phyloP scores from a whole-genome alignment of 768 basidiomycete species.

The Tulasnella sp. region DNA sequence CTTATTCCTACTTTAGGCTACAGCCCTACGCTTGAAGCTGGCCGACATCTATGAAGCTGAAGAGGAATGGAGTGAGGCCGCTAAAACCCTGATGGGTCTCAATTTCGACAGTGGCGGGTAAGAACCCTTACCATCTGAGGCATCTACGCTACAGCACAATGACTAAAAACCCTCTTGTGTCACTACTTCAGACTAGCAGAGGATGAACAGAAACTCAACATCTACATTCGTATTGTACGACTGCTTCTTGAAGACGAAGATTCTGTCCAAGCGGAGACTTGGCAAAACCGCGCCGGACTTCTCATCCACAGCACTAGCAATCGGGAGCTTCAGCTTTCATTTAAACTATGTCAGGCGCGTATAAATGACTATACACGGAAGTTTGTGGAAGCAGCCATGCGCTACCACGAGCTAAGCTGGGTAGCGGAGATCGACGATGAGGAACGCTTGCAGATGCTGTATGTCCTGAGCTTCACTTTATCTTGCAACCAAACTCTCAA shows the following conservation, averaged over 20 bases:
- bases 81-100: slow-evolving; percentile 82
- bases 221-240: slow-evolving; percentile 91
- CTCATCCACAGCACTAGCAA: slow-evolving; percentile 72
- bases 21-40: slow-evolving; percentile 73
- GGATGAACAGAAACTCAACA: slow-evolving; percentile 77
- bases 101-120: slow-evolving; percentile 85
- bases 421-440: slow-evolving; percentile 87
- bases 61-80: slow-evolving; percentile 91
- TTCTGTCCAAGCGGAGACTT: slow-evolving; percentile 94
- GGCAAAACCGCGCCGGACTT: slow-evolving; percentile 90
- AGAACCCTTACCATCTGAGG: slow-evolving; percentile 15
- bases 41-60: slow-evolving; percentile 80
- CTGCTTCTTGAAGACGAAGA: slow-evolving; percentile 93
- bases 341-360: slow-evolving; percentile 89
- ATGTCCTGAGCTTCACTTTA: slow-evolving; percentile 24
- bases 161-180: neutral
- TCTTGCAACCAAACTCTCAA: neutral
- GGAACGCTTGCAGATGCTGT: slow-evolving; percentile 86
- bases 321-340: slow-evolving; percentile 67
- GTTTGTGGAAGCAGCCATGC: slow-evolving; percentile 87
- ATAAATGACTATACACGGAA: slow-evolving; percentile 86
- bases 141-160: neutral
- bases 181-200: slow-evolving; percentile 20
- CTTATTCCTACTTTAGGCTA: slow-evolving; percentile 42
- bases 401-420: slow-evolving; percentile 92